A percentile compares a stretch with the other conserved stretches of the same genome.
Conservation (phyloP, 257 asterid genomes). For the Solanum piurae region DNA sequence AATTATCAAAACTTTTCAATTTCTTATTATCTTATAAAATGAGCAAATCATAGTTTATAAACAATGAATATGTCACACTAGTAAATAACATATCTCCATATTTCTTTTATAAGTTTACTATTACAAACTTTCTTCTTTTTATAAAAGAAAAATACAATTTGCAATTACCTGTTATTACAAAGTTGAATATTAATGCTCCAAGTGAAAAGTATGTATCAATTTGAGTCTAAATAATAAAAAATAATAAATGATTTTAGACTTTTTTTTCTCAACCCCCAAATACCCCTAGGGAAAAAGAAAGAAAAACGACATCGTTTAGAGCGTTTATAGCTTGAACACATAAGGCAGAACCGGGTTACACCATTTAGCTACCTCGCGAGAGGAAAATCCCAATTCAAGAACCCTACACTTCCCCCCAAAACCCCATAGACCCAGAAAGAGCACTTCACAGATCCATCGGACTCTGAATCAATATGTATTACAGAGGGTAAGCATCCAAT, state of each 20-base stretch:
- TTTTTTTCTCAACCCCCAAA: neutral
- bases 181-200: too few species aligned
- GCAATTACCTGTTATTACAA: too few species aligned
- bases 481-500: conserved; percentile 16
- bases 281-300: neutral
- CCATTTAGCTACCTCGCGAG: neutral
- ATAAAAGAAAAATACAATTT: too few species aligned
- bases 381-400: neutral
- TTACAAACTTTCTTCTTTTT: too few species aligned
- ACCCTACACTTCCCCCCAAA: neutral
- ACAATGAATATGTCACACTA: too few species aligned
- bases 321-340: neutral
- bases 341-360: neutral
- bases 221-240: too few species aligned
- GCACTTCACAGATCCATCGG: neutral
- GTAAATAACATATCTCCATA: too few species aligned
- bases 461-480: conserved; percentile 5
- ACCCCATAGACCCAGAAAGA: neutral
- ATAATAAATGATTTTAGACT: neutral
- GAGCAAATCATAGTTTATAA: too few species aligned
- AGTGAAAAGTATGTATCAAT: too few species aligned
- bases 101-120: too few species aligned
- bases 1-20: too few species aligned
- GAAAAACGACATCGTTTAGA: neutral
- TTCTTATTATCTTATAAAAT: too few species aligned